Conservation (phyloP, 2,329 filamentous ascomycete species). For the Diaporthe australafricana region DNA sequence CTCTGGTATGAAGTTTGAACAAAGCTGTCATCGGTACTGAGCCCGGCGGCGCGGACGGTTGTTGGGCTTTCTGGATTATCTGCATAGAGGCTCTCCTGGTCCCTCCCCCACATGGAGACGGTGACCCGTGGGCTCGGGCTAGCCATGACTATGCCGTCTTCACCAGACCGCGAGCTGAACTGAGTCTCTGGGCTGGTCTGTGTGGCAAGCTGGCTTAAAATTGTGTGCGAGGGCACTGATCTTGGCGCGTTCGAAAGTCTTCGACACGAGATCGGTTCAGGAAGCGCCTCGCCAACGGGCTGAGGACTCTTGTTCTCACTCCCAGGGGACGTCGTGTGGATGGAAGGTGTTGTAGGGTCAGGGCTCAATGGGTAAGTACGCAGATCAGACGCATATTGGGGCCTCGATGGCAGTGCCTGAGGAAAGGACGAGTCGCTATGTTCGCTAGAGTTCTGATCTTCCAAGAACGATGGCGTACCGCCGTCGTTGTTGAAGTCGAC, state of each 20-base stretch:
- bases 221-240: slow-evolving; percentile 46
- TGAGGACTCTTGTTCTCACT: slow-evolving; percentile 47
- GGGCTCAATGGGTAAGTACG: slow-evolving; percentile 61
- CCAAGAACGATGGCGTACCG: slow-evolving; percentile 59
- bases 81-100: slow-evolving; percentile 52
- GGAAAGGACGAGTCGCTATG: slow-evolving; percentile 27
- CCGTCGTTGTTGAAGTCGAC: slow-evolving; percentile 59
- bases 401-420: slow-evolving; percentile 19
- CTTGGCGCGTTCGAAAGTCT: slow-evolving; percentile 55
- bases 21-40: slow-evolving; percentile 50
- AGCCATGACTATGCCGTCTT: slow-evolving; percentile 61
- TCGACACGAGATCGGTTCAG: slow-evolving; percentile 55
- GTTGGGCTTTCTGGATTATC: slow-evolving; percentile 49
- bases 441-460: slow-evolving; percentile 43
- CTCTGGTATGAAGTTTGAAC: slow-evolving; percentile 38
- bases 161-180: slow-evolving; percentile 62
- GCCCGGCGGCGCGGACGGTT: slow-evolving; percentile 48
- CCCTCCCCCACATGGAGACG: slow-evolving; percentile 67
- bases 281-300: slow-evolving; percentile 41
- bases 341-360: slow-evolving; percentile 59
- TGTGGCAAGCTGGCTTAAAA: slow-evolving; percentile 46
- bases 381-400: slow-evolving; percentile 41
- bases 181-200: slow-evolving; percentile 63
- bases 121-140: slow-evolving; percentile 65
- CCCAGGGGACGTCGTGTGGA: slow-evolving; percentile 57